Evolutionary conservation across 2,329 filamentous ascomycete species (phyloP).

Genomic region (Chlorencoelia australis): DNA sequence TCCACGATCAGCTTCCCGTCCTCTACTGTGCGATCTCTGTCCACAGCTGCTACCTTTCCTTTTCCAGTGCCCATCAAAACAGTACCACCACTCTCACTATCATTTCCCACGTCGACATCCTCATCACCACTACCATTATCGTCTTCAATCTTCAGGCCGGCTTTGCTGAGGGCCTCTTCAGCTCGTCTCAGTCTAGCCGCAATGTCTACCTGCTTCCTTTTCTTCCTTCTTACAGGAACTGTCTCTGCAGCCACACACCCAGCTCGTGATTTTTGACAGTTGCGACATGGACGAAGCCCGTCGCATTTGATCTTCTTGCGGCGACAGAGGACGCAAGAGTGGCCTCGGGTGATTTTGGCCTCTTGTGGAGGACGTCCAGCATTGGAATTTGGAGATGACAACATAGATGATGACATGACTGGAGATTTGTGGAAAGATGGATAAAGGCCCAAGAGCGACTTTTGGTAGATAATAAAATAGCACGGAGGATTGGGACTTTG

Average conservation of each 20-base stretch:
- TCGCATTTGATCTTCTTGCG: slow-evolving; percentile 26
- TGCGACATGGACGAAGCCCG: slow-evolving; percentile 23
- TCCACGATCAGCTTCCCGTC: slow-evolving; percentile 11
- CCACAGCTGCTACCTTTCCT: no score
- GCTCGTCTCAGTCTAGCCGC: slow-evolving; percentile 17
- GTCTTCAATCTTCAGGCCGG: slow-evolving; percentile 22
- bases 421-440: no score
- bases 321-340: slow-evolving; percentile 24
- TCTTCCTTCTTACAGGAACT: slow-evolving; percentile 15
- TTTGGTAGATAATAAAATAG: no score
- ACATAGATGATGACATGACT: no score
- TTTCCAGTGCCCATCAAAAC: no score
- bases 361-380: no score
- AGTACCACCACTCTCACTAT: no score
- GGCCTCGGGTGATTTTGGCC: slow-evolving; percentile 19
- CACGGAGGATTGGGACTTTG: no score
- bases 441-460: no score
- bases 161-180: slow-evolving; percentile 19
- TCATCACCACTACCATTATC: slow-evolving; percentile 7
- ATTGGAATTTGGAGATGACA: no score
- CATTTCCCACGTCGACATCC: no score
- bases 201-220: slow-evolving; percentile 21
- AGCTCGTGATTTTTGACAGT: slow-evolving; percentile 23
- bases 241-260: slow-evolving; percentile 21
- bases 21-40: not conserved